Base-by-base conservation (phyloP, 352 stramenopile genomes). In the Aphanomyces cochlioides region DNA sequence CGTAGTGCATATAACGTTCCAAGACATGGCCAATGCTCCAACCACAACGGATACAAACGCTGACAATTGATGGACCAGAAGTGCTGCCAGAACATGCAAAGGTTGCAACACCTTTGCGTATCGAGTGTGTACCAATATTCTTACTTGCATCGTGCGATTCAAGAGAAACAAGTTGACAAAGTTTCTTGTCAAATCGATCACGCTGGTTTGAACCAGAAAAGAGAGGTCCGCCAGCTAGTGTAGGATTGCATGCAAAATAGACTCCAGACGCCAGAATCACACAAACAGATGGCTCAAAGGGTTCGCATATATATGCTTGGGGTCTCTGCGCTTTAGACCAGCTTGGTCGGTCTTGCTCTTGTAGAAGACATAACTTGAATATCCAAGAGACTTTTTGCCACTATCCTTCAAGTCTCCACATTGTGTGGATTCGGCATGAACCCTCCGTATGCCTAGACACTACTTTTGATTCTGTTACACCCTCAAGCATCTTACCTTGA, bases 301-400 rank as follows among this genome's bases (percentile, higher is more conserved):
- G 47, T 81, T 79, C n/a, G 74, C 66, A 41, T 80, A 81, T 5
- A 79, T 36, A 48, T 81, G 76, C 12, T 60, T 69, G 28, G 74
- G 74, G 58, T 83, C n/a, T n/a, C n/a, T n/a, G n/a, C n/a, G n/a
- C n/a, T n/a, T n/a, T n/a, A n/a, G n/a, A n/a, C n/a, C n/a, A n/a
- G n/a, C n/a, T n/a, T n/a, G n/a, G n/a, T n/a, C n/a, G n/a, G n/a
- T n/a, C n/a, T n/a, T n/a, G n/a, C n/a, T n/a, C n/a, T n/a, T n/a
- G n/a, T n/a, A n/a, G n/a, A n/a, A n/a, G n/a, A n/a, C n/a, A n/a
- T n/a, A n/a, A n/a, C n/a, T n/a, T n/a, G n/a, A n/a, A n/a, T n/a
- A n/a, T n/a, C n/a, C n/a, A n/a, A n/a, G n/a, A n/a, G n/a, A n/a
- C n/a, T n/a, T n/a, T n/a, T n/a, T n/a, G n/a, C n/a, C n/a, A n/a